Evolutionary conservation across 2,329 filamentous ascomycete genomes (phyloP), one percentile per base, ranked within the genome.

Genomic region (Phaeophleospora eucalypticola): DNA sequence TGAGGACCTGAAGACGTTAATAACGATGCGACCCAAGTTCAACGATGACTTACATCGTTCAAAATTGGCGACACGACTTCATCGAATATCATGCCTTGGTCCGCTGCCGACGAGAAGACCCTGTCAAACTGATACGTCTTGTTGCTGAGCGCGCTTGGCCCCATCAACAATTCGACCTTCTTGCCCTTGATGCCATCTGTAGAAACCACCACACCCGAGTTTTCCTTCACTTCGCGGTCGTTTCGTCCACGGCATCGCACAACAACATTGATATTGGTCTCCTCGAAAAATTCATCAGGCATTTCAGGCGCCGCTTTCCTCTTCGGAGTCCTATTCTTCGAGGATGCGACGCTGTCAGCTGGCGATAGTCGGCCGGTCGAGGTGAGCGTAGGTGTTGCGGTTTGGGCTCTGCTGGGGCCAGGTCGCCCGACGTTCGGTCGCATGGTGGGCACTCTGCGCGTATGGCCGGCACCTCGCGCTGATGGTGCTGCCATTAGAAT

Each of bases 211-310:
- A 97, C 89, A 33, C 89, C 87, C 65, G 89, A 96, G 69, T 95
- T 98, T 68, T 98, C 93, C 58, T 83, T 80, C 43, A 96, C 83
- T 71, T 98, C 93, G 57, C 91, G 84, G 58, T 95, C 87, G 65
- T 87, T 97, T 54, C 93, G 85, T 4, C 91, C 93, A 58, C 93
- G 81, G 71, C 91, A 98, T 54, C 93, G 81, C 48, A 98, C 94
- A 27, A 97, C 90, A 38, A 98, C 93, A 65, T 94, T 93, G 70
- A 98, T 98, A 66, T 96, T 98, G 6, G 91, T 97, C 68, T 95
- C 89, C 59, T 90, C 84, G 42, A 79, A 79, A 8, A 45, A 61
- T 46, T 87, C 82, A 4, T 78, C 68, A 36, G 91, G 90, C 4
- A 49, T 29, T 7, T 59, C 60, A 32, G 94, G 87, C 62, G 87